phyloP scores from a whole-genome alignment of 208 protist genomes.

The Crithidia bombi region DNA sequence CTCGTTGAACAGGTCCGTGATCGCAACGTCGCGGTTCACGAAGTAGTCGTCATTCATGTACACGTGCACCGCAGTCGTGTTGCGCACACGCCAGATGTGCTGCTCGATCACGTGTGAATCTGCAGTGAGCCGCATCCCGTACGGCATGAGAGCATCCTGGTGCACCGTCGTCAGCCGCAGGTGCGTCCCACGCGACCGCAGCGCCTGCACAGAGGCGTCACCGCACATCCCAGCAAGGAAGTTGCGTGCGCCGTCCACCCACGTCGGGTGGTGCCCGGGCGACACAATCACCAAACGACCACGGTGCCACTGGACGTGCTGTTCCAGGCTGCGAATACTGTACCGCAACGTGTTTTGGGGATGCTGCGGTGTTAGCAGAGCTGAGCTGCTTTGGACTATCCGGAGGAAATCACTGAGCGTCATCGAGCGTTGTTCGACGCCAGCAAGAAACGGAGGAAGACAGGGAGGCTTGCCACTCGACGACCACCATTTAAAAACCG shows the following conservation, averaged over 20 bases:
- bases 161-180: constrained; percentile 65
- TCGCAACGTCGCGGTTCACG: constrained; percentile 56
- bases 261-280: constrained; percentile 93
- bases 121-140: constrained; percentile 56
- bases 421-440: too few relatives aligned
- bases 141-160: constrained; percentile 69
- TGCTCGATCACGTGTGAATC: constrained; percentile 64
- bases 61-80: constrained; percentile 58
- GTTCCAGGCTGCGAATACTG: constrained; percentile 94
- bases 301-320: constrained; percentile 92
- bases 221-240: constrained; percentile 51
- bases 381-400: background rate
- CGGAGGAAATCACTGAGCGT: background rate
- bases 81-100: constrained; percentile 61
- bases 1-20: constrained; percentile 66
- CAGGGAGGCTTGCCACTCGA: too few relatives aligned
- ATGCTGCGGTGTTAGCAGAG: background rate
- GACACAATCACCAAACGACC: constrained; percentile 95
- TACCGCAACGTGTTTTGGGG: constrained; percentile 88
- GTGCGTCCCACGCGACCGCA: constrained; percentile 39
- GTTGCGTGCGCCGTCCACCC: constrained; percentile 79
- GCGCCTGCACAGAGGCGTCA: constrained; percentile 23
- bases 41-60: constrained; percentile 85
- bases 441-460: too few relatives aligned
- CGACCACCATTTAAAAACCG: too few relatives aligned